Conservation (phyloP, 805 yeast species). For the Helenozyma rhizophorensis region DNA sequence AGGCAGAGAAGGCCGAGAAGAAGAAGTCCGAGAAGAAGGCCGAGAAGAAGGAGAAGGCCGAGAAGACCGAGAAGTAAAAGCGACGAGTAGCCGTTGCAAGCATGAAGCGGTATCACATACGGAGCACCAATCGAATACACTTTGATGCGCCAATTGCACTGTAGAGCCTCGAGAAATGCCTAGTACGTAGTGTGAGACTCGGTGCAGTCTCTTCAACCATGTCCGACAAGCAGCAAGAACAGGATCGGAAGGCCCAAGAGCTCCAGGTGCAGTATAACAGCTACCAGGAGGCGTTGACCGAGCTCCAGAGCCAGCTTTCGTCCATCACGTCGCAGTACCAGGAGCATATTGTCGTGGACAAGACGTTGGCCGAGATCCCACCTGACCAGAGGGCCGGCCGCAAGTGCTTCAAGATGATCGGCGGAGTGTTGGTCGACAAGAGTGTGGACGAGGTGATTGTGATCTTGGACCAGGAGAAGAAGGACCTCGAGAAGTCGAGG, state of each 20-base stretch:
- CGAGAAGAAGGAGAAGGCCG: background rate
- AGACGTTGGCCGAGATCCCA: constrained; percentile 32
- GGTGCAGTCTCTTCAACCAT: constrained; percentile 3
- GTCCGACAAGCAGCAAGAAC: constrained; percentile 15
- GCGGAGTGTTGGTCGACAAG: constrained; percentile 85
- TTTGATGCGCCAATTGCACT: background rate
- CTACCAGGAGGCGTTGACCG: constrained; percentile 35
- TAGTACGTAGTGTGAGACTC: background rate
- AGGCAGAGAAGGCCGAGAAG: background rate
- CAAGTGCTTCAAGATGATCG: constrained; percentile 88
- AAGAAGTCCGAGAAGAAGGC: constrained; percentile 1
- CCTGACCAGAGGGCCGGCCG: constrained; percentile 45
- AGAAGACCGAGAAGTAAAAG: constrained; percentile 2
- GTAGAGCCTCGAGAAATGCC: constrained; percentile 1
- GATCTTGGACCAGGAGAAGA: constrained; percentile 49
- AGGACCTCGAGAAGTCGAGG: constrained; percentile 16
- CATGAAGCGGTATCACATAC: no score
- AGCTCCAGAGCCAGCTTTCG: constrained; percentile 35
- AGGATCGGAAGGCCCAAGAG: constrained; percentile 35
- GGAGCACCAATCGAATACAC: background rate
- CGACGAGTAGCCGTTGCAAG: no score
- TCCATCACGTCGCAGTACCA: constrained; percentile 32
- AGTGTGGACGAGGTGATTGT: constrained; percentile 73
- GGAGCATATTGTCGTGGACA: constrained; percentile 40
- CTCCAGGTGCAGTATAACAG: constrained; percentile 40